Conservation (phyloP, 1,284 basidiomycete genomes). For the Rhodofomes roseus region DNA sequence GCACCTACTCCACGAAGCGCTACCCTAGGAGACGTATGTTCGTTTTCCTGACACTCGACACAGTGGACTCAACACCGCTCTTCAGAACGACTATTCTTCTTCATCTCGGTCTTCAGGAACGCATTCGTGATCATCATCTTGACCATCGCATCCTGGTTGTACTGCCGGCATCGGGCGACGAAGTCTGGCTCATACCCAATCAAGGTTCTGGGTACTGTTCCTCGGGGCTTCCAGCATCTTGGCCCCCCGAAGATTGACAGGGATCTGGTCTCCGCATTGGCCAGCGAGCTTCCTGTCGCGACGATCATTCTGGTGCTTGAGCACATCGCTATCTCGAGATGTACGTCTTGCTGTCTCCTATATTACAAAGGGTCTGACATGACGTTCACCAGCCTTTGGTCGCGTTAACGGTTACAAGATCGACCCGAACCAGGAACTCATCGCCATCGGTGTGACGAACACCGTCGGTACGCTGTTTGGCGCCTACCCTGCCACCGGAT, state of each 20-base stretch:
- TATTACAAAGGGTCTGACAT: constrained; percentile 3
- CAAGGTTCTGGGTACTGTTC: constrained; percentile 82
- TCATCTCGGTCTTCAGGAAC: constrained; percentile 80
- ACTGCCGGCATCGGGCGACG: constrained; percentile 62
- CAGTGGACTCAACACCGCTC: background rate
- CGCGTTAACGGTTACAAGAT: constrained; percentile 97
- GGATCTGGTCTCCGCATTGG: constrained; percentile 67
- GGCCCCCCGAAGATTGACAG: constrained; percentile 66
- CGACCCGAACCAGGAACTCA: constrained; percentile 94
- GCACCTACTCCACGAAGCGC: constrained; percentile 54
- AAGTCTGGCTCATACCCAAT: constrained; percentile 75
- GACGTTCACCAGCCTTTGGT: constrained; percentile 71
- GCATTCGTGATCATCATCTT: constrained; percentile 84
- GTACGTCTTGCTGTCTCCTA: constrained; percentile 36
- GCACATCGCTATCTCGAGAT: constrained; percentile 95
- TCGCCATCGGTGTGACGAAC: constrained; percentile 97
- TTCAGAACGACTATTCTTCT: constrained; percentile 82
- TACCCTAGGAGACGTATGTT: constrained; percentile 65
- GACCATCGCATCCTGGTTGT: constrained; percentile 83
- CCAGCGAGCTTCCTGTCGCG: constrained; percentile 81
- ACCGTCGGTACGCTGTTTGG: constrained; percentile 82
- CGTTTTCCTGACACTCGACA: background rate
- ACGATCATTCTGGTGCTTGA: constrained; percentile 95
- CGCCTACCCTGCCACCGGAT: constrained; percentile 96
- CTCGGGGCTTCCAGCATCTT: constrained; percentile 79